Evolutionary conservation across 2,329 filamentous ascomycete genomes (phyloP).

Genomic region (Pestalotiopsis sp.): DNA sequence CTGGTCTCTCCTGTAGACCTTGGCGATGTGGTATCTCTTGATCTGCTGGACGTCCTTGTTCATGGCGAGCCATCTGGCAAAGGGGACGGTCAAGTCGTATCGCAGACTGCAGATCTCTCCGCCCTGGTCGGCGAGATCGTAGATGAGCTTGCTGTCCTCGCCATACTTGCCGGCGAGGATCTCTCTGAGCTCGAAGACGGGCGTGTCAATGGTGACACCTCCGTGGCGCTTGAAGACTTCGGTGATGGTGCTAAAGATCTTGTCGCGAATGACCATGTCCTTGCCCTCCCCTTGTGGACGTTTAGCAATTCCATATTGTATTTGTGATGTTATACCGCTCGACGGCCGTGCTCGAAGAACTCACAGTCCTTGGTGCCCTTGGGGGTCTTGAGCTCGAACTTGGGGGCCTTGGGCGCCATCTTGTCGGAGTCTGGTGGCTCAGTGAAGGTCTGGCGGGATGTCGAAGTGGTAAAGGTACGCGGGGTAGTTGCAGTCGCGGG

Average conservation of each 20-base stretch:
- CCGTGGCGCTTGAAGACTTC: conserved; percentile 62
- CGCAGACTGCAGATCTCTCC: conserved; percentile 80
- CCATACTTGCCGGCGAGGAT: conserved; percentile 67
- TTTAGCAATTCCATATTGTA: conserved; percentile 20
- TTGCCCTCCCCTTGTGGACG: conserved; percentile 63
- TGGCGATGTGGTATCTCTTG: conserved; percentile 79
- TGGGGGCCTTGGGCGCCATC: conserved; percentile 44
- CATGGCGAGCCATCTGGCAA: conserved; percentile 79
- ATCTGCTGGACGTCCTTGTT: conserved; percentile 68
- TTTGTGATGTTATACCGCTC: background rate
- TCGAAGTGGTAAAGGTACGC: conserved; percentile 11
- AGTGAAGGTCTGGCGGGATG: conserved; percentile 5
- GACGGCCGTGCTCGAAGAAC: conserved; percentile 16
- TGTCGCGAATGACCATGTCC: conserved; percentile 79
- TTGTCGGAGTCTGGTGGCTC: conserved; percentile 14
- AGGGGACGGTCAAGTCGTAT: conserved; percentile 80
- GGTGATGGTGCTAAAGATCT: conserved; percentile 65
- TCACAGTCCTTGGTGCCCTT: conserved; percentile 88
- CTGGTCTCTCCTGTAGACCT: conserved; percentile 79
- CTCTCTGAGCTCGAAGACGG: conserved; percentile 75
- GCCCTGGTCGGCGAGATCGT: conserved; percentile 82
- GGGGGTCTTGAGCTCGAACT: conserved; percentile 80
- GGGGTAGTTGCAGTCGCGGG: conserved; percentile 13
- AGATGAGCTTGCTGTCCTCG: conserved; percentile 61
- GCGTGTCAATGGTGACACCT: conserved; percentile 69